Evolutionary conservation across 306 rosid species (phyloP).

Genomic region (Prosopis cineraria): DNA sequence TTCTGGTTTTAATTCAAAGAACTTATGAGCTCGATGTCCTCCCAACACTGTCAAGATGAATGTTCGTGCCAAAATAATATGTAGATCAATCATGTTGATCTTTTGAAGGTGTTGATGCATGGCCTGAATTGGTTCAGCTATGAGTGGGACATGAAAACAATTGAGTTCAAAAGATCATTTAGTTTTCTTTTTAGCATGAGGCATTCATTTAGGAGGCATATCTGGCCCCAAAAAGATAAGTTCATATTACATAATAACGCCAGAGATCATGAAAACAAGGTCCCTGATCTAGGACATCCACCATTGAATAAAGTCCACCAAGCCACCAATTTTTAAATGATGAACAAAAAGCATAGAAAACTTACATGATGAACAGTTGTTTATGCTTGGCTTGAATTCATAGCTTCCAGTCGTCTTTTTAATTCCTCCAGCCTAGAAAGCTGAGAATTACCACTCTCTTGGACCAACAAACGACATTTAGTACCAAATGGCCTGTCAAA

Average conservation of each 20-base stretch:
- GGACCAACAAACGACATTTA: constrained; percentile 58
- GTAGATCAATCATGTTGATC: neutral
- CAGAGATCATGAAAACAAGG: neutral
- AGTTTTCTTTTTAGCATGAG: neutral
- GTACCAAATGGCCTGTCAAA: constrained; percentile 40
- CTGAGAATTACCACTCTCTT: constrained; percentile 84
- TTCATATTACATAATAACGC: neutral
- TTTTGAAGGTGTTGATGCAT: neutral
- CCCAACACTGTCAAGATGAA: neutral
- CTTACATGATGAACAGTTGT: constrained; percentile 56
- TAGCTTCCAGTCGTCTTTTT: constrained; percentile 85
- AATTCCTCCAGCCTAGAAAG: constrained; percentile 81
- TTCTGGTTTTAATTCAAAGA: too few relatives aligned
- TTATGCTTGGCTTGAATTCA: constrained; percentile 70
- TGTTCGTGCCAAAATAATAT: neutral
- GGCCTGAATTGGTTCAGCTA: neutral
- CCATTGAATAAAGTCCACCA: neutral
- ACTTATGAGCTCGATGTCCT: too few relatives aligned
- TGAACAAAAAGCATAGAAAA: neutral
- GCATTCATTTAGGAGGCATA: neutral
- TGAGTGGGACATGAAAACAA: neutral
- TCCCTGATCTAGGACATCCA: neutral
- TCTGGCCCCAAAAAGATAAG: neutral
- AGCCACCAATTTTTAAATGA: neutral
- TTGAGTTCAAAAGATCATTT: neutral